A percentile compares a stretch with the other conserved stretches of the same genome.
Evolutionary conservation across 495 filamentous ascomycete genomes (phyloP).

Genomic region (Astrothelium subdiscretum): DNA sequence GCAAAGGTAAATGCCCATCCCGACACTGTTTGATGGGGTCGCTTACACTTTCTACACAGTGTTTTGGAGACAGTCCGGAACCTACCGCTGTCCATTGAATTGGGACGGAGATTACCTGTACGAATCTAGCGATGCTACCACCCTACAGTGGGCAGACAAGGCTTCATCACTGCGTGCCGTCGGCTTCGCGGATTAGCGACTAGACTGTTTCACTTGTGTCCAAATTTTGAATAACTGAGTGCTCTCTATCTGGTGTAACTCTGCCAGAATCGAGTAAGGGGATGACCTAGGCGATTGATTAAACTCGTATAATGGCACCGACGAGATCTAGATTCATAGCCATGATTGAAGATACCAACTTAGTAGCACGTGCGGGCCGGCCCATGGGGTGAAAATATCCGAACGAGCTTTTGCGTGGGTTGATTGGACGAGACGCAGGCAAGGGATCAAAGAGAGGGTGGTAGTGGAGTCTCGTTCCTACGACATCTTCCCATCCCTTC

Average conservation of each 20-base stretch:
- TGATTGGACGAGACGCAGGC: background rate
- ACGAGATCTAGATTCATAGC: too few relatives aligned
- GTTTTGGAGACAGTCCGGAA: constrained; percentile 30
- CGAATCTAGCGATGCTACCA: too few relatives aligned
- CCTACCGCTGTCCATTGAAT: background rate
- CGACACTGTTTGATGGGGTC: too few relatives aligned
- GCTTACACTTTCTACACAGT: too few relatives aligned
- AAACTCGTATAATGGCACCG: too few relatives aligned
- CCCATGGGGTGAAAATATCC: background rate
- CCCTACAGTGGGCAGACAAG: too few relatives aligned
- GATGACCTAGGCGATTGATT: too few relatives aligned
- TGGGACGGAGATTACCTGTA: background rate
- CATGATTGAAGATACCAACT: background rate
- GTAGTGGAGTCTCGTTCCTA: background rate
- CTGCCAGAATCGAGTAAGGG: background rate
- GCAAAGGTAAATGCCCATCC: too few relatives aligned
- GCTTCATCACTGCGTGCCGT: too few relatives aligned
- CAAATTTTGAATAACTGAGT: background rate
- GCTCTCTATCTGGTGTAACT: background rate
- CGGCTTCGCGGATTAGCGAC: too few relatives aligned
- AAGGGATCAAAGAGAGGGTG: background rate
- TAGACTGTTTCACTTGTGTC: background rate
- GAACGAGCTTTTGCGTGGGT: background rate
- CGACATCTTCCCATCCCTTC: background rate
- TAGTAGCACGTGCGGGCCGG: background rate